Evolutionary conservation across 352 stramenopile genomes (phyloP), one percentile per base, ranked within the genome.

Genomic region (Phytopythium cucurbitacearum): DNA sequence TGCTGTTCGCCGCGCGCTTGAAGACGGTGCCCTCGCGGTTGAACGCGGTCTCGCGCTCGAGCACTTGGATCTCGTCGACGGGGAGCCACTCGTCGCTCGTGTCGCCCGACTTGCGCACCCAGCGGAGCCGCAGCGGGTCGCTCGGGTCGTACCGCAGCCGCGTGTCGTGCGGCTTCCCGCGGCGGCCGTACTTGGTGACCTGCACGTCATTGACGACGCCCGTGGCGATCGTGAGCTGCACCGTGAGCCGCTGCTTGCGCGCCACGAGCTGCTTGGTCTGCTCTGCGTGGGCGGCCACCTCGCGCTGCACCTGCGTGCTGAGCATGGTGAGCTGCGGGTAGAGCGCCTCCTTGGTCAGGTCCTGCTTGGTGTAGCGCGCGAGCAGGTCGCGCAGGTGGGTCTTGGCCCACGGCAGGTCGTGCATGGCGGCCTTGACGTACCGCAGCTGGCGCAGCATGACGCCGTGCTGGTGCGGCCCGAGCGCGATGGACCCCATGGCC

Each of bases 391-490:
- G 79, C 9, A 93, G 51, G 37, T 87, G 77, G 4, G 76, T 62
- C 58, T 93, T 93, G 1, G 80, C 82, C 82, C 82, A 93, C 37
- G 82, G 80, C n/a, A 91, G 64, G 16, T 93, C 76, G 49, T 91
- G 76, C 82, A 91, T 93, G 44, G 88, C 79, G 7, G 69, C 75
- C 62, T 90, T 91, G 40, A 93, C 72, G 60, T 87, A 93, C n/a
- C 82, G 80, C 16, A 93, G 53, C 46, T 93, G 82, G 3, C 71
- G 65, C n/a, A 93, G 42, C 82, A 93, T 93, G 46, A 93, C 70
- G 5, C 74, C 70, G 44, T 93, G 82, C 56, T 93, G 82, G 7
- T 86, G 70, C 38, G 82, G 80, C 0, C 82, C 82, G 34, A 93
- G 67, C 44, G 74, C 54, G 38, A 89, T 80, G 51, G 76, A 69